phyloP scores from a whole-genome alignment of 805 yeast genomes.

The Yamadazyma paraphyllophila region DNA sequence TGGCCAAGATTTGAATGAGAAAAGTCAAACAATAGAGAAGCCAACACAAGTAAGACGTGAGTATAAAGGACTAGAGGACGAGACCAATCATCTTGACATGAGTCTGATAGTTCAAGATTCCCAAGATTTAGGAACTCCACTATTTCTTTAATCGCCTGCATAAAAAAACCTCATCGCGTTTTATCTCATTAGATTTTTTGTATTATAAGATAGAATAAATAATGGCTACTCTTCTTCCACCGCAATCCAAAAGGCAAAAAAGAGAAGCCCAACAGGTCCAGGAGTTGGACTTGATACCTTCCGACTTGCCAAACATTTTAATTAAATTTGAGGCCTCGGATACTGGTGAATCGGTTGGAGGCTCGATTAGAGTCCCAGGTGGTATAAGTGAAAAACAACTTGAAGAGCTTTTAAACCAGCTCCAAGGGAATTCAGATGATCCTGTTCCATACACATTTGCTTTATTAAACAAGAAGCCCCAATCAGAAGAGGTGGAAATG shows the following conservation, averaged over 20 bases:
- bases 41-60: no score
- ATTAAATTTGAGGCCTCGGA: slow-evolving; percentile 91
- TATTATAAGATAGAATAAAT: neutral
- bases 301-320: slow-evolving; percentile 80
- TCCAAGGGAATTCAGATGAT: slow-evolving; percentile 69
- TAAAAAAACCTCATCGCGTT: slow-evolving; percentile 6
- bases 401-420: slow-evolving; percentile 80
- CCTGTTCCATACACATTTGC: slow-evolving; percentile 90
- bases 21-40: neutral
- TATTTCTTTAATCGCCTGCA: slow-evolving; percentile 4
- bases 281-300: slow-evolving; percentile 71
- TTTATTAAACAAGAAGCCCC: slow-evolving; percentile 46
- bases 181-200: neutral
- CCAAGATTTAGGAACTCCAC: slow-evolving; percentile 21
- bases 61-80: neutral
- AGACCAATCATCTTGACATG: slow-evolving; percentile 4
- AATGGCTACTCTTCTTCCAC: slow-evolving; percentile 94
- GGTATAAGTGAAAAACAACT: slow-evolving; percentile 79
- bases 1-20: neutral
- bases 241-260: slow-evolving; percentile 86
- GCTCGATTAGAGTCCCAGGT: slow-evolving; percentile 89
- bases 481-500: slow-evolving; percentile 33
- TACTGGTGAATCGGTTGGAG: slow-evolving; percentile 83
- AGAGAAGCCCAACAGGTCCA: slow-evolving; percentile 79
- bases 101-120: slow-evolving; percentile 31